Conservation (phyloP, 1,139 yeast genomes). For the Yamadazyma spencermartinsiae region DNA sequence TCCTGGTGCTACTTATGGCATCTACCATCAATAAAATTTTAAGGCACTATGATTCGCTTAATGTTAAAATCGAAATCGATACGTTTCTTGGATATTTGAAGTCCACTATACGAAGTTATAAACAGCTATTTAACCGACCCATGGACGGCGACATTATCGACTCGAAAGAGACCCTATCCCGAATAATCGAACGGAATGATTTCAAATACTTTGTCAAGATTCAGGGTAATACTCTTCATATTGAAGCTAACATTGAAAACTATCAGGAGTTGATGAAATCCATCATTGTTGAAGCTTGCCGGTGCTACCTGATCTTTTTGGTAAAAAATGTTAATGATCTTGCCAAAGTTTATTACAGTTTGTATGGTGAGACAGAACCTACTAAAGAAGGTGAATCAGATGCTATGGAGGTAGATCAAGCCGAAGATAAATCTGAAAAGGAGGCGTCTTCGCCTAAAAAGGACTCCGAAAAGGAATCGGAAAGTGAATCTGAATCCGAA, state of each 20-base stretch:
- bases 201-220: conserved; percentile 13
- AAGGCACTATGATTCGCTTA: conserved; percentile 16
- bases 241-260: conserved; percentile 11
- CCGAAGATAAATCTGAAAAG: background rate
- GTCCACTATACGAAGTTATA: conserved; percentile 9
- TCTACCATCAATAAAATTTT: conserved; percentile 30
- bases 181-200: conserved; percentile 7
- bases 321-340: conserved; percentile 31
- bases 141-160: conserved; percentile 9
- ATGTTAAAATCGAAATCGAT: conserved; percentile 13
- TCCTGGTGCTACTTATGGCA: conserved; percentile 28
- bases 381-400: background rate
- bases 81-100: conserved; percentile 14
- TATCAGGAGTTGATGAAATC: conserved; percentile 22
- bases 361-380: conserved; percentile 2
- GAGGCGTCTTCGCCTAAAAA: too few relatives aligned
- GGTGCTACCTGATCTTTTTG: conserved; percentile 26
- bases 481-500: conserved; percentile 3
- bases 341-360: conserved; percentile 9
- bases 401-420: background rate
- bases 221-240: conserved; percentile 13
- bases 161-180: conserved; percentile 10
- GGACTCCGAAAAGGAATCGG: background rate
- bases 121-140: conserved; percentile 15
- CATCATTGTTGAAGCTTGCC: conserved; percentile 27